A percentile compares a stretch with the other conserved stretches of the same genome.
Conservation (phyloP, 257 asterid genomes). For the Solanum sitiens region DNA sequence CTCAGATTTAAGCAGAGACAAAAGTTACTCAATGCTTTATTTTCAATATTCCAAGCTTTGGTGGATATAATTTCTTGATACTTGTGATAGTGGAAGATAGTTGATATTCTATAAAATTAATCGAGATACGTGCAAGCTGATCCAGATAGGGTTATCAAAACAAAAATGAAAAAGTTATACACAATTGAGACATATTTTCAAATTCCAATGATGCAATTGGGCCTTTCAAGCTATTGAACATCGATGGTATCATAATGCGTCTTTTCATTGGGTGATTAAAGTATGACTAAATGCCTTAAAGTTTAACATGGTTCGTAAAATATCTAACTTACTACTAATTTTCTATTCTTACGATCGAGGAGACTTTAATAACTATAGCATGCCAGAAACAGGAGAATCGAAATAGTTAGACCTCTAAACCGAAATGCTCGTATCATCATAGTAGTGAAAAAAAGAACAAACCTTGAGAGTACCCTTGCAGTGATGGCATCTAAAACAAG, state of each 20-base stretch:
- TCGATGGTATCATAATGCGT: neutral
- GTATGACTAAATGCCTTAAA: neutral
- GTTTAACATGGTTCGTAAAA: neutral
- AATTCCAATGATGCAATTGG: neutral
- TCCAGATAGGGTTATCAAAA: neutral
- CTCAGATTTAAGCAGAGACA: neutral
- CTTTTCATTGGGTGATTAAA: neutral
- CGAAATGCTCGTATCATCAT: too few relatives aligned
- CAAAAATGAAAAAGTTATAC: neutral
- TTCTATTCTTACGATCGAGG: neutral
- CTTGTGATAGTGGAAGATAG: accelerated
- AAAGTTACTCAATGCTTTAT: neutral
- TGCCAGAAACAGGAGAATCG: neutral
- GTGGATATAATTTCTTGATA: neutral
- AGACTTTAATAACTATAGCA: neutral
- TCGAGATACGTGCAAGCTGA: neutral
- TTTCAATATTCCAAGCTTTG: neutral
- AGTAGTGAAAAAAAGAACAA: neutral
- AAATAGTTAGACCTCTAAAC: too few relatives aligned
- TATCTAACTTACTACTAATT: neutral
- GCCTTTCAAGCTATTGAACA: neutral
- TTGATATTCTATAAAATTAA: neutral
- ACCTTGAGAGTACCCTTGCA: constrained; percentile 97
- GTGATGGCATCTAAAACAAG: constrained; percentile 94
- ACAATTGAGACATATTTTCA: neutral